These are phyloP conservation scores for Tricholomella constricta DNA, from an alignment of 768 basidiomycete genomes.

Conservation along the genomic window DNA sequence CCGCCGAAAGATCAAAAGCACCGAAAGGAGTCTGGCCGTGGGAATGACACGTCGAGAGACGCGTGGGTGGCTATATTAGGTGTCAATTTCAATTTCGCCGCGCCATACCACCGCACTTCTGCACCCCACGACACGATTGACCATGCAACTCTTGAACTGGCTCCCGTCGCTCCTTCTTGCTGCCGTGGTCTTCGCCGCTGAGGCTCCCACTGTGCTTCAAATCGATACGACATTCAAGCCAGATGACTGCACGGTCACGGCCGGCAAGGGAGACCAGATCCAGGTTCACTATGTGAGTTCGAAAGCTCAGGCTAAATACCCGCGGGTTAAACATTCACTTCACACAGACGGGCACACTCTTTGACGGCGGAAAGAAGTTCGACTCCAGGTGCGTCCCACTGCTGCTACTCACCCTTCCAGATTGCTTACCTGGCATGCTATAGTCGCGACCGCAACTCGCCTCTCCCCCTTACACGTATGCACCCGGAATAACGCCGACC, in stretches of 20 bases:
- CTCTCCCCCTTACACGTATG: slow-evolving; percentile 80
- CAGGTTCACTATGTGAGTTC: slow-evolving; percentile 74
- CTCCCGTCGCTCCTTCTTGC: slow-evolving; percentile 51
- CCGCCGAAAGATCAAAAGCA: slow-evolving; percentile 8
- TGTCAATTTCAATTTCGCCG: not conserved
- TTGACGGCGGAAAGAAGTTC: slow-evolving; percentile 77
- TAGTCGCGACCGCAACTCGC: slow-evolving; percentile 71
- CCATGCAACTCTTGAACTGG: slow-evolving; percentile 56
- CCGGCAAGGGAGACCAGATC: slow-evolving; percentile 63
- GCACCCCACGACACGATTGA: slow-evolving; percentile 11
- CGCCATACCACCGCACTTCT: not conserved
- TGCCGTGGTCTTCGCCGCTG: slow-evolving; percentile 45
- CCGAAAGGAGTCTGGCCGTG: slow-evolving; percentile 1
- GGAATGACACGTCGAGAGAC: slow-evolving; percentile 13
- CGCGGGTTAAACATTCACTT: not conserved
- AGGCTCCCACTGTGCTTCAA: slow-evolving; percentile 52
- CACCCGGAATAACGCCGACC: slow-evolving; percentile 1
- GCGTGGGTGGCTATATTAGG: slow-evolving; percentile 2
- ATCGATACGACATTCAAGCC: slow-evolving; percentile 67
- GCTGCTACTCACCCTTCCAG: not conserved
- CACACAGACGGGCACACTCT: slow-evolving; percentile 76
- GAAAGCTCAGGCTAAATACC: not conserved
- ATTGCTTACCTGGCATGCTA: not conserved
- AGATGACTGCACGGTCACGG: slow-evolving; percentile 53
- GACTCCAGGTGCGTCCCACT: slow-evolving; percentile 71